Evolutionary conservation across 2,329 filamentous ascomycete genomes (phyloP).

Genomic region (Waltergamsia citrina): DNA sequence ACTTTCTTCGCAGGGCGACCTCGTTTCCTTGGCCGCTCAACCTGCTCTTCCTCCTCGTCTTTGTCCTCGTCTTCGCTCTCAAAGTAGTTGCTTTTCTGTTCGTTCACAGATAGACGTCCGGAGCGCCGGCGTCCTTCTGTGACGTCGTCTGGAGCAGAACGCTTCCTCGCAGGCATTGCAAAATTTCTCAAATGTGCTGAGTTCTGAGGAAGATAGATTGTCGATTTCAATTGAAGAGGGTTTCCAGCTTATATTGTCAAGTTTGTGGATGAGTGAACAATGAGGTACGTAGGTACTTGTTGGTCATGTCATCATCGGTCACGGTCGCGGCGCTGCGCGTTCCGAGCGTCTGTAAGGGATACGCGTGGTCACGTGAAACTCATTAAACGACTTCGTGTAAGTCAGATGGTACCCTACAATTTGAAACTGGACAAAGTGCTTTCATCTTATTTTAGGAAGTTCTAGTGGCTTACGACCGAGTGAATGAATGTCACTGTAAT

Average conservation of each 20-base stretch:
- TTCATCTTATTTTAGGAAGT: too few relatives aligned
- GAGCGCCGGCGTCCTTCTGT: constrained; percentile 33
- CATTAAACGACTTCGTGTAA: background rate
- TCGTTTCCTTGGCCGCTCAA: constrained; percentile 10
- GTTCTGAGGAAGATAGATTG: background rate
- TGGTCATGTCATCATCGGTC: background rate
- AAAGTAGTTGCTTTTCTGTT: constrained; percentile 43
- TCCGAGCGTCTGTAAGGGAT: background rate
- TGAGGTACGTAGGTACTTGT: background rate
- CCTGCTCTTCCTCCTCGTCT: constrained; percentile 7
- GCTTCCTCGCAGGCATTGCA: constrained; percentile 30
- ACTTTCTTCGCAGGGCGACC: constrained; percentile 14
- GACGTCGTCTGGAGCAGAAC: constrained; percentile 18
- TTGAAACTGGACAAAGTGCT: too few relatives aligned
- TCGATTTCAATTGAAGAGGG: background rate
- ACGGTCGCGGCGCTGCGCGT: background rate
- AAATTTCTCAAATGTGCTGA: background rate
- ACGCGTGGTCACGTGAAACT: constrained; percentile 4
- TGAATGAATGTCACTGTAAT: too few relatives aligned
- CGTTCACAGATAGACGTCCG: constrained; percentile 31
- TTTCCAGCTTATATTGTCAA: background rate
- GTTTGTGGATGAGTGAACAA: background rate
- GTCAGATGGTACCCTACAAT: background rate
- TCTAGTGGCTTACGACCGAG: too few relatives aligned
- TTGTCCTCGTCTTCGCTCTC: constrained; percentile 23